Evolutionary conservation across 2,329 filamentous ascomycete species (phyloP).

Genomic region (Phialemonium atrogriseum): DNA sequence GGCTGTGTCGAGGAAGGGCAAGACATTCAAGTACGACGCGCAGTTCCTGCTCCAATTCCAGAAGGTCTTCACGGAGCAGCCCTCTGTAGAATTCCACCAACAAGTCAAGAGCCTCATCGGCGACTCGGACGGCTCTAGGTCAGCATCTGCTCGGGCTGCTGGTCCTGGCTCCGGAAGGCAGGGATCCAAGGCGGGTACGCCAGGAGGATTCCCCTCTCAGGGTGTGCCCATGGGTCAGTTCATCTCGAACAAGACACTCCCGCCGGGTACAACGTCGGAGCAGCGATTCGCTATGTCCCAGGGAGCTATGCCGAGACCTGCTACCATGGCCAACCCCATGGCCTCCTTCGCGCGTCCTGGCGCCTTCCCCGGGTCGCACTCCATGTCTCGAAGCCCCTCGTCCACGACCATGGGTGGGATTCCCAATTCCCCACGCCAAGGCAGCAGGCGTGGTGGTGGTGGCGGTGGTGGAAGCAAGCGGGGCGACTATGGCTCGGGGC

Average conservation of each 20-base stretch:
- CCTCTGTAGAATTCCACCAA: conserved; percentile 84
- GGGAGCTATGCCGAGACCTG: conserved; percentile 39
- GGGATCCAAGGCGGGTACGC: conserved; percentile 42
- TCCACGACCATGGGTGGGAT: conserved; percentile 46
- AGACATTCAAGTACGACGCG: conserved; percentile 89
- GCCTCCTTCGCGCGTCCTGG: conserved; percentile 53
- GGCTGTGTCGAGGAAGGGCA: conserved; percentile 69
- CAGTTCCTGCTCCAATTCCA: conserved; percentile 96
- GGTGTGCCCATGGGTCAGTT: conserved; percentile 67
- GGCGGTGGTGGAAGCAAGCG: conserved; percentile 63
- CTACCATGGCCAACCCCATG: conserved; percentile 43
- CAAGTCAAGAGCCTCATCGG: conserved; percentile 84
- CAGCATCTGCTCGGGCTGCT: conserved; percentile 54
- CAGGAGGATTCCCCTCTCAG: conserved; percentile 33
- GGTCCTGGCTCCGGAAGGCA: conserved; percentile 38
- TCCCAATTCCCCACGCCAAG: conserved; percentile 64
- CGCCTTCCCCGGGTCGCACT: conserved; percentile 51
- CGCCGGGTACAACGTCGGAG: conserved; percentile 68
- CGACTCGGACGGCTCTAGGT: conserved; percentile 58
- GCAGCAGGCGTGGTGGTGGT: conserved; percentile 51
- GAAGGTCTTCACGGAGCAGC: conserved; percentile 92
- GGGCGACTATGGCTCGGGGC: conserved; percentile 44
- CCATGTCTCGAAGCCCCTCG: conserved; percentile 60
- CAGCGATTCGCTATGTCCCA: conserved; percentile 64
- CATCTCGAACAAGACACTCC: conserved; percentile 51